phyloP scores from a whole-genome alignment of 2,329 filamentous ascomycete species.

The Cercospora zeina region DNA sequence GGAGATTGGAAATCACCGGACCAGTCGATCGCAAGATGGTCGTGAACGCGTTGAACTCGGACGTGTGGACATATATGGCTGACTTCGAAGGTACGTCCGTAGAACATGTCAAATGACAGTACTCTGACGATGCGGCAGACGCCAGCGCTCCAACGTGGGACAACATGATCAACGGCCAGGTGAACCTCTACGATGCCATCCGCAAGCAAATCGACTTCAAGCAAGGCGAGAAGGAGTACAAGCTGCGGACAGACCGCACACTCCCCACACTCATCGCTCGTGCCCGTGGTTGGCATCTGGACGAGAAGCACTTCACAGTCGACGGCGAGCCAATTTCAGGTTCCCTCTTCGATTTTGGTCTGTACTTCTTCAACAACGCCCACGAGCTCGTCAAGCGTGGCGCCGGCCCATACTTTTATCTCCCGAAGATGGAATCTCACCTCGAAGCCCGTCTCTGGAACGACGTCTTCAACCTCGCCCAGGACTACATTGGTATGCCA shows the following conservation, averaged over 20 bases:
- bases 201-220: slow-evolving; percentile 95
- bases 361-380: slow-evolving; percentile 99
- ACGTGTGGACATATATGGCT: slow-evolving; percentile 99
- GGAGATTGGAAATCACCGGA: slow-evolving; percentile 94
- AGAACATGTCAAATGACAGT: not conserved
- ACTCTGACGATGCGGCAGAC: slow-evolving; percentile 56
- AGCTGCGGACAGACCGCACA: slow-evolving; percentile 84
- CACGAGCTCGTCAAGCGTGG: slow-evolving; percentile 81
- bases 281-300: slow-evolving; percentile 94
- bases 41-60: slow-evolving; percentile 90
- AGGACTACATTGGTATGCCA: slow-evolving; percentile 87
- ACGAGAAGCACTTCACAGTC: slow-evolving; percentile 96
- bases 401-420: slow-evolving; percentile 91
- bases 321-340: slow-evolving; percentile 94
- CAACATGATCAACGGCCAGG: slow-evolving; percentile 98
- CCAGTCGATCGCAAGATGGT: slow-evolving; percentile 99
- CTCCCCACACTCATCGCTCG: slow-evolving; percentile 91
- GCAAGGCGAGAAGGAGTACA: slow-evolving; percentile 93
- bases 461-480: slow-evolving; percentile 91
- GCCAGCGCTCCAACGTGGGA: slow-evolving; percentile 96
- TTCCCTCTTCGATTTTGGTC: slow-evolving; percentile 91
- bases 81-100: slow-evolving; percentile 82
- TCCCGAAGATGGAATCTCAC: slow-evolving; percentile 95
- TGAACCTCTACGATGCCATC: slow-evolving; percentile 96
- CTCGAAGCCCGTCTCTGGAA: slow-evolving; percentile 98